Percentiles rank a stretch among this genome's conserved stretches.
Conservation (phyloP, 768 basidiomycete genomes). For the Calocera viscosa region DNA sequence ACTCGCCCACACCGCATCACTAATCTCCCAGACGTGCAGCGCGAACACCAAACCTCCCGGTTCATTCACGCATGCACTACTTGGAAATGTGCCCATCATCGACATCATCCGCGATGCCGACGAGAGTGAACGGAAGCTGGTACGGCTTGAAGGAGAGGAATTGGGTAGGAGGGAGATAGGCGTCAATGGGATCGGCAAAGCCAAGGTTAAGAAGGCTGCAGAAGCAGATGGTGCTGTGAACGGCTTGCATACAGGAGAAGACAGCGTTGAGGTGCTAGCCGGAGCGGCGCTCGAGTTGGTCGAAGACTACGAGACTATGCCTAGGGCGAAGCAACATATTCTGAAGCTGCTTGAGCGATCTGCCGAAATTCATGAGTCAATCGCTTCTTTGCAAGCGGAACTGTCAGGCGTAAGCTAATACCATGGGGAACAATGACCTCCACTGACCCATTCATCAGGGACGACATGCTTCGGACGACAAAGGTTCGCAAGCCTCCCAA, state of each 20-base stretch:
- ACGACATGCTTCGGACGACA: neutral
- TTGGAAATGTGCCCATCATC: constrained; percentile 2
- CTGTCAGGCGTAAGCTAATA: neutral
- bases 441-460: neutral
- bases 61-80: neutral
- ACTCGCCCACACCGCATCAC: neutral
- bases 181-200: neutral
- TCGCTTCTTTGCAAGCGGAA: neutral
- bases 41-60: neutral
- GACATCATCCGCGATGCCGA: constrained; percentile 1
- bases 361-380: neutral
- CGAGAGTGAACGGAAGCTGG: constrained; percentile 1
- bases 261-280: neutral
- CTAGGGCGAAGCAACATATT: constrained; percentile 6
- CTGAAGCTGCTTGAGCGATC: neutral
- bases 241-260: neutral
- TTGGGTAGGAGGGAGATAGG: neutral
- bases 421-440: neutral
- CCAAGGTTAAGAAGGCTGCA: neutral
- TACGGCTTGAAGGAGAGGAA: neutral
- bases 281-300: neutral
- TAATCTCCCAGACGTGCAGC: neutral
- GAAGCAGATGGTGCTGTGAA: neutral
- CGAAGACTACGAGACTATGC: neutral
- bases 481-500: neutral